Conservation (phyloP, 1,139 yeast species). For the Blastobotrys niveus region DNA sequence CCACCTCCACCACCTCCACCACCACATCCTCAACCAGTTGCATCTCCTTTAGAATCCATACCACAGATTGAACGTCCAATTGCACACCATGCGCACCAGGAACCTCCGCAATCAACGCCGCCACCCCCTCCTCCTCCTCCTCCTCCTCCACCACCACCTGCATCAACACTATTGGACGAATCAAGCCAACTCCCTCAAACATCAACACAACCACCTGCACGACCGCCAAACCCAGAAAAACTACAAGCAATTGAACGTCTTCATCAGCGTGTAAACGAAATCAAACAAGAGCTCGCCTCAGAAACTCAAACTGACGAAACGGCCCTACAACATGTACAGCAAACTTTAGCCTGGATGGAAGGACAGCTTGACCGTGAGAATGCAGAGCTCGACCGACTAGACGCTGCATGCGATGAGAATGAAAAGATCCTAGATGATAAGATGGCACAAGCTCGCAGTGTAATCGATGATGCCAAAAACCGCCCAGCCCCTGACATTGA, state of each 20-base stretch:
- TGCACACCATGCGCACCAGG: conserved; percentile 14
- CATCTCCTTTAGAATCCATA: background rate
- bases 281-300: conserved; percentile 20
- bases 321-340: conserved; percentile 23
- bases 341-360: conserved; percentile 30
- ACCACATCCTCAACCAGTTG: conserved; percentile 8
- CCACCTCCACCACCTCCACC: conserved; percentile 13
- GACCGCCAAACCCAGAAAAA: conserved; percentile 39
- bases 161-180: conserved; percentile 21
- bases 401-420: conserved; percentile 32
- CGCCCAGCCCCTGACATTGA: conserved; percentile 39
- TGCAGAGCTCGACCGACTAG: conserved; percentile 27
- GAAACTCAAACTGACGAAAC: conserved; percentile 29
- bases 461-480: conserved; percentile 31
- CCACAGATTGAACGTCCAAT: conserved; percentile 11
- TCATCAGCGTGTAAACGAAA: conserved; percentile 14
- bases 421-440: conserved; percentile 30
- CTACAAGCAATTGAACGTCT: conserved; percentile 26
- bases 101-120: conserved; percentile 13
- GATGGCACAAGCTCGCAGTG: conserved; percentile 29
- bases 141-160: background rate
- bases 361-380: conserved; percentile 30
- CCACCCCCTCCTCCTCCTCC: conserved; percentile 6
- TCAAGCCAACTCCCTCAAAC: conserved; percentile 3
- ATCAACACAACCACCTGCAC: conserved; percentile 18